These are phyloP conservation scores for Hymenotorrendiella dingleyae DNA, from an alignment of 2,329 filamentous ascomycete genomes.

Conservation along the genomic window DNA sequence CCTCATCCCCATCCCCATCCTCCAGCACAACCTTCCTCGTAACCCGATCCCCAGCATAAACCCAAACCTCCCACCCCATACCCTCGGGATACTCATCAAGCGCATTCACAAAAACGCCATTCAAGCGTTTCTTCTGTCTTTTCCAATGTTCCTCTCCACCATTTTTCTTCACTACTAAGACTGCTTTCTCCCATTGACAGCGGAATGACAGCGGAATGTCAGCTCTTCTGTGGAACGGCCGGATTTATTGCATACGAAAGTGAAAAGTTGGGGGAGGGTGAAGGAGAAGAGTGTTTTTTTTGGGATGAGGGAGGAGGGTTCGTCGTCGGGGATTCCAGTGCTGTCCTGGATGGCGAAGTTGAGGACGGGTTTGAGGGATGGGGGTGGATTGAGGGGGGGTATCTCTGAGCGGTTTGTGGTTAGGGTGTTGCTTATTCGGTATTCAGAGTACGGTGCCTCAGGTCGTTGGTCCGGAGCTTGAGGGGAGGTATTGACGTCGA, in stretches of 20 bases:
- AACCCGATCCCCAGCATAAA: constrained; percentile 1
- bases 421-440: too few relatives aligned
- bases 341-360: constrained; percentile 5
- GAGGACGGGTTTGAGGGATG: too few relatives aligned
- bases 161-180: neutral
- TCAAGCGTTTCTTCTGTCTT: constrained; percentile 1
- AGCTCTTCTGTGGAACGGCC: neutral
- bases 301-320: neutral
- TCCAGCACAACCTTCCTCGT: neutral
- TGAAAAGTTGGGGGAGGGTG: neutral
- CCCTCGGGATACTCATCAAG: neutral
- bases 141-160: constrained; percentile 6
- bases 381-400: too few relatives aligned
- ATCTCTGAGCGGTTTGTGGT: too few relatives aligned
- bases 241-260: neutral
- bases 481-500: too few relatives aligned
- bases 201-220: neutral
- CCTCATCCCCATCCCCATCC: neutral
- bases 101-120: neutral
- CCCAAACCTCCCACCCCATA: constrained; percentile 2
- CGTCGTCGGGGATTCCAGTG: constrained; percentile 1
- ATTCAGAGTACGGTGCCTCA: too few relatives aligned
- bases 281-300: neutral
- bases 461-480: too few relatives aligned
- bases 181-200: constrained; percentile 2